Evolutionary conservation across 2,329 filamentous ascomycete genomes (phyloP).

Genomic region (Biscogniauxia mediterranea): DNA sequence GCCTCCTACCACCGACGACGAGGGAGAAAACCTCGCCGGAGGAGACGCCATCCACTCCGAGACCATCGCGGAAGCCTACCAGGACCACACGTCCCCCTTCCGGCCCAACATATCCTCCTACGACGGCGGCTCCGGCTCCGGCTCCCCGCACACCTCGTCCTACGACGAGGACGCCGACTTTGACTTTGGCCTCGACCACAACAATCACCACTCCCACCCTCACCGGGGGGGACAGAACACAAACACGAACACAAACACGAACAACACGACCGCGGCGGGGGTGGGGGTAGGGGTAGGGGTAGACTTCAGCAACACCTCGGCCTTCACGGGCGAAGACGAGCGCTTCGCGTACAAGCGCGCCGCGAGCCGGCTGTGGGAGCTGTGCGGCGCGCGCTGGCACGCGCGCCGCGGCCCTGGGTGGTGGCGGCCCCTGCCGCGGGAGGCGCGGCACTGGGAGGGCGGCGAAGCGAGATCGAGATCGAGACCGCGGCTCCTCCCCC

Average conservation of each 20-base stretch:
- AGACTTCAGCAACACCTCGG: slow-evolving; percentile 67
- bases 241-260: too few relatives aligned
- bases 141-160: slow-evolving; percentile 42
- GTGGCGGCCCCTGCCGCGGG: slow-evolving; percentile 65
- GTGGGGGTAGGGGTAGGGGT: slow-evolving; percentile 32
- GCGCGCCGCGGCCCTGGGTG: slow-evolving; percentile 57
- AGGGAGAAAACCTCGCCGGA: slow-evolving; percentile 28
- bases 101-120: slow-evolving; percentile 75
- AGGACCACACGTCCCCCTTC: slow-evolving; percentile 74
- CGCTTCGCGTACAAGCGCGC: slow-evolving; percentile 79
- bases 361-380: slow-evolving; percentile 75
- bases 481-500: too few relatives aligned
- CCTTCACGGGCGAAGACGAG: slow-evolving; percentile 79
- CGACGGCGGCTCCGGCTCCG: slow-evolving; percentile 38
- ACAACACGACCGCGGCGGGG: too few relatives aligned
- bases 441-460: slow-evolving; percentile 66
- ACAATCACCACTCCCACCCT: slow-evolving; percentile 18
- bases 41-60: slow-evolving; percentile 61
- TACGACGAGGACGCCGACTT: slow-evolving; percentile 59
- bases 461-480: slow-evolving; percentile 13
- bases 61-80: slow-evolving; percentile 71
- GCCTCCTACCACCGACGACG: slow-evolving; percentile 13
- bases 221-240: too few relatives aligned
- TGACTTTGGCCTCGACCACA: slow-evolving; percentile 44
- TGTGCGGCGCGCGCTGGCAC: slow-evolving; percentile 74